Conservation (phyloP, 257 asterid species). For the Solanum piurae region DNA sequence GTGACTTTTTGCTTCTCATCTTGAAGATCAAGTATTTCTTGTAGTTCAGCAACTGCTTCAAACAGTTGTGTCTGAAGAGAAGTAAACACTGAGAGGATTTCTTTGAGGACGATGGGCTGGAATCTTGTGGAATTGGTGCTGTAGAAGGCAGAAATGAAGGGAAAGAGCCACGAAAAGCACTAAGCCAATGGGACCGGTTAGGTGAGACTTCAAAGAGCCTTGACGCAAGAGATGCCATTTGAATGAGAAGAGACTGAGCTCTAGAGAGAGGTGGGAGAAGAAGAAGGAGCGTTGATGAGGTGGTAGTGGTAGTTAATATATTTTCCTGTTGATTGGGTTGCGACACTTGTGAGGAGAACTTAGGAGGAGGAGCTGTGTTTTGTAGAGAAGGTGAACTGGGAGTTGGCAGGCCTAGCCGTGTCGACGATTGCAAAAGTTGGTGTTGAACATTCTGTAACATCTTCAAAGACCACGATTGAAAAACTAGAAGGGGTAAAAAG, state of each 20-base stretch:
- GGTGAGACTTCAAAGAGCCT: slow-evolving; percentile 81
- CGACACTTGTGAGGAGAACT: slow-evolving; percentile 42
- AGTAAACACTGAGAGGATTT: slow-evolving; percentile 46
- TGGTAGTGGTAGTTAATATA: slow-evolving; percentile 30
- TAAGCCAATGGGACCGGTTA: slow-evolving; percentile 72
- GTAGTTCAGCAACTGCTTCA: slow-evolving; percentile 86
- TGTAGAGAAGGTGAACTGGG: slow-evolving; percentile 84
- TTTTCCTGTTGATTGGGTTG: slow-evolving; percentile 36
- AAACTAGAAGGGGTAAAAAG: not conserved
- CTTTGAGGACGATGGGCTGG: slow-evolving; percentile 45
- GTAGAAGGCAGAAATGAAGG: slow-evolving; percentile 74
- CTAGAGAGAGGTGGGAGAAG: slow-evolving; percentile 90
- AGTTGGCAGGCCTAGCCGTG: slow-evolving; percentile 76
- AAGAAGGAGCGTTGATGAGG: slow-evolving; percentile 78
- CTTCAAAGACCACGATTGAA: not conserved
- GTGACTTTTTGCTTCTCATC: slow-evolving; percentile 66
- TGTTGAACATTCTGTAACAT: slow-evolving; percentile 73
- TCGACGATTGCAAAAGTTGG: slow-evolving; percentile 87
- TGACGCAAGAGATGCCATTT: slow-evolving; percentile 78
- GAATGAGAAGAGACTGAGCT: slow-evolving; percentile 76
- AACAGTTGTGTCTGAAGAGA: slow-evolving; percentile 70
- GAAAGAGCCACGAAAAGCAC: slow-evolving; percentile 70
- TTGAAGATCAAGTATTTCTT: slow-evolving; percentile 85
- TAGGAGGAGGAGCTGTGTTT: slow-evolving; percentile 45
- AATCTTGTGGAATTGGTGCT: slow-evolving; percentile 34